Conservation (phyloP, 306 rosid genomes). For the Begonia masoniana region DNA sequence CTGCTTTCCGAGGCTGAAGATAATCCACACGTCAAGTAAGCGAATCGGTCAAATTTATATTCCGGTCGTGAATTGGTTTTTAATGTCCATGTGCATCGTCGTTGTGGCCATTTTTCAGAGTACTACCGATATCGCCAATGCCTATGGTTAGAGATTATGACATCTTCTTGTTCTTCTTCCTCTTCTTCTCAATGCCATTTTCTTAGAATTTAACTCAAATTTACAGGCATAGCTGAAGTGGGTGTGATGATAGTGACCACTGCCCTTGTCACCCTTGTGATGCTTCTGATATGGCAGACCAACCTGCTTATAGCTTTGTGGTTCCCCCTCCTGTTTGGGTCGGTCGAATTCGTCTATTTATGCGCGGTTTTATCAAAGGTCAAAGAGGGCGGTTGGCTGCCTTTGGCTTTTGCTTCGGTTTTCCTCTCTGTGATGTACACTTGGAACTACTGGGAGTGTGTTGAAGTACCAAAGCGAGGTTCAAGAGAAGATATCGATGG, state of each 20-base stretch:
- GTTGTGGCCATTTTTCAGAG: slow-evolving; percentile 72
- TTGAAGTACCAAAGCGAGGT: slow-evolving; percentile 80
- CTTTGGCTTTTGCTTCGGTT: slow-evolving; percentile 66
- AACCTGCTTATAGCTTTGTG: slow-evolving; percentile 62
- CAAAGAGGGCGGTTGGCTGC: slow-evolving; percentile 88
- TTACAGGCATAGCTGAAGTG: slow-evolving; percentile 95
- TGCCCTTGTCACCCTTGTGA: slow-evolving; percentile 73
- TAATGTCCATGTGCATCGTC: slow-evolving; percentile 80
- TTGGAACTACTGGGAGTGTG: slow-evolving; percentile 97
- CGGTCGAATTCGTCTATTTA: slow-evolving; percentile 71
- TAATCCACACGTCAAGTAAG: slow-evolving; percentile 80
- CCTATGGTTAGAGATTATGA: slow-evolving; percentile 50
- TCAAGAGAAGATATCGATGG: slow-evolving; percentile 68
- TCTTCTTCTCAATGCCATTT: slow-evolving; percentile 8
- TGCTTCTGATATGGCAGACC: slow-evolving; percentile 94
- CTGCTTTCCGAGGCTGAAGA: slow-evolving; percentile 96
- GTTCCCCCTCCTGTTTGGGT: slow-evolving; percentile 65
- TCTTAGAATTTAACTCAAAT: slow-evolving; percentile 4
- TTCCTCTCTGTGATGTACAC: slow-evolving; percentile 92
- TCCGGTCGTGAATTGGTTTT: slow-evolving; percentile 81
- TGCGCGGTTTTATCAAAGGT: slow-evolving; percentile 69
- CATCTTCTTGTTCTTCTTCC: slow-evolving; percentile 7
- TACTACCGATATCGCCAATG: slow-evolving; percentile 93
- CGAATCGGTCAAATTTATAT: slow-evolving; percentile 91
- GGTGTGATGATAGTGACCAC: slow-evolving; percentile 97